phyloP scores from a whole-genome alignment of 805 yeast genomes.

The Saturnispora zaruensis region DNA sequence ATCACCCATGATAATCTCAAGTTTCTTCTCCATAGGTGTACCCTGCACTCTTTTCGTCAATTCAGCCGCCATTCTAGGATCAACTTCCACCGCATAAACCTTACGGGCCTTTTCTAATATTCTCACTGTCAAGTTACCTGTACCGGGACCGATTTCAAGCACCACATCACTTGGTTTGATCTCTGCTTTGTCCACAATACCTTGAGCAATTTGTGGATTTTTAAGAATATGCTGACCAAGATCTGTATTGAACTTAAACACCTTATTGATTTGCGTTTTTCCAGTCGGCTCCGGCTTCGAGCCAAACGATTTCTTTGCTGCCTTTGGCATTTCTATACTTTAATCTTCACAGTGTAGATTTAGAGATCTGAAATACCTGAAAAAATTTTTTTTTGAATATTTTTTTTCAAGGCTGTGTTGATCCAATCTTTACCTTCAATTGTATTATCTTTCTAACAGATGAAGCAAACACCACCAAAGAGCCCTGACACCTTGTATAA shows the following conservation, averaged over 20 bases:
- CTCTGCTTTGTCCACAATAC: constrained; percentile 93
- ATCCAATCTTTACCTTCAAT: not conserved
- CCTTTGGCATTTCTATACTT: constrained; percentile 43
- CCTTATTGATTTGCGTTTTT: constrained; percentile 64
- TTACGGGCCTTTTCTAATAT: constrained; percentile 87
- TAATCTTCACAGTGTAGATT: not conserved
- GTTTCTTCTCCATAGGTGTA: constrained; percentile 84
- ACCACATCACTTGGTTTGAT: constrained; percentile 89
- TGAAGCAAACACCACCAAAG: constrained; percentile 5
- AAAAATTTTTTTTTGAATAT: not conserved
- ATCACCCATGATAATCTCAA: constrained; percentile 90
- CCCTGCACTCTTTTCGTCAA: constrained; percentile 96
- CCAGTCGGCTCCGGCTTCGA: constrained; percentile 49
- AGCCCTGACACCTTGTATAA: constrained; percentile 7
- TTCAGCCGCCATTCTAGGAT: constrained; percentile 99
- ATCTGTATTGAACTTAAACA: constrained; percentile 94
- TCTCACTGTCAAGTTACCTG: constrained; percentile 92
- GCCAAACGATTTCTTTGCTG: constrained; percentile 53
- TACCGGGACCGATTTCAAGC: constrained; percentile 97
- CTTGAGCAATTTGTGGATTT: constrained; percentile 95
- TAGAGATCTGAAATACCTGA: constrained; percentile 1
- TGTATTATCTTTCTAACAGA: not conserved
- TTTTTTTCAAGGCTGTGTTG: constrained; percentile 6
- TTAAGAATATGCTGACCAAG: constrained; percentile 95
- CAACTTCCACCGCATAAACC: constrained; percentile 97